Percentiles rank a stretch among this genome's conserved stretches.
phyloP scores from a whole-genome alignment of 202 grass and related monocot genomes.

The Alloteropsis angusta region DNA sequence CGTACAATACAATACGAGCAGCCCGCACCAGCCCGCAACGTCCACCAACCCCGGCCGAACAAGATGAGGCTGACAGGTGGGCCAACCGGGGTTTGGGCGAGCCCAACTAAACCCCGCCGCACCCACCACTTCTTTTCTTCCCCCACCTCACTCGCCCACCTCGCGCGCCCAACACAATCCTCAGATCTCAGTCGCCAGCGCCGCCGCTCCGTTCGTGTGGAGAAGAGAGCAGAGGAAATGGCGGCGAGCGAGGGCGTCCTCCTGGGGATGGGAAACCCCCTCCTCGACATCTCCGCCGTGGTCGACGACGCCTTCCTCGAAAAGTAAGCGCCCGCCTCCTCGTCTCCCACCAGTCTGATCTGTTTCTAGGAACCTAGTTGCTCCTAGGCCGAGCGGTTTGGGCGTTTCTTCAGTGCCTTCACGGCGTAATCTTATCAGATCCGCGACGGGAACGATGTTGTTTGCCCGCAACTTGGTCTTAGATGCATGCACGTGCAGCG shows the following conservation, averaged over 20 bases:
- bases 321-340: constrained; percentile 40
- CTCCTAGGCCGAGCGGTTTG: not conserved
- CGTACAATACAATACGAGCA: not conserved
- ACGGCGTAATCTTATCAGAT: constrained; percentile 14
- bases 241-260: constrained; percentile 70
- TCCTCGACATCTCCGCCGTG: constrained; percentile 94
- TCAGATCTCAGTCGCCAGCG: constrained; percentile 28
- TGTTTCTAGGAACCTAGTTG: not conserved
- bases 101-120: constrained; percentile 27
- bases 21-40: not conserved
- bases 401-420: not conserved
- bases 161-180: not conserved
- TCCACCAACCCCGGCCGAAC: constrained; percentile 25
- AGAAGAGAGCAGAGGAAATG: constrained; percentile 28
- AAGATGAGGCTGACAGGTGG: not conserved
- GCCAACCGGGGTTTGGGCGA: constrained; percentile 15
- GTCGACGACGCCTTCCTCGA: constrained; percentile 83
- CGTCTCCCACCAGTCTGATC: not conserved
- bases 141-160: not conserved
- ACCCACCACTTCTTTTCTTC: not conserved
- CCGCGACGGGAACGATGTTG: not conserved
- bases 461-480: not conserved
- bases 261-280: constrained; percentile 95
- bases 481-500: not conserved
- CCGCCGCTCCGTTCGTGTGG: constrained; percentile 10